Percentiles rank a stretch among this genome's conserved stretches.
phyloP scores from a whole-genome alignment of 208 protist genomes.

The Endotrypanum monterogeii region DNA sequence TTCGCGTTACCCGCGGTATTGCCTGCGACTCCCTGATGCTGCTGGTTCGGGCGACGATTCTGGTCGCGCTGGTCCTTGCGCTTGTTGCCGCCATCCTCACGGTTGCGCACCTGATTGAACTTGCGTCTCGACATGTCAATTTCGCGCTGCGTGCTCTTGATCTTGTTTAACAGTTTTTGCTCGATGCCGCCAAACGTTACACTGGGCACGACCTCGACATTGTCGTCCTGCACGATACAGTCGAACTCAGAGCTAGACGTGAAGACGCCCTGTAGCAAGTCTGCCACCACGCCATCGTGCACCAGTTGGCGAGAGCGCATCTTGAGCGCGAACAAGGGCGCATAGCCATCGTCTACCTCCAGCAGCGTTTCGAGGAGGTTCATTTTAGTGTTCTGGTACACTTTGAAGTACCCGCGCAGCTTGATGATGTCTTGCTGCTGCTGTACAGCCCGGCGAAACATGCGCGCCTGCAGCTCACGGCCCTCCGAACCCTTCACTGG shows the following conservation, averaged over 20 bases:
- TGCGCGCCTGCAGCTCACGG: conserved; percentile 86
- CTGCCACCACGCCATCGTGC: conserved; percentile 78
- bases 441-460: conserved; percentile 89
- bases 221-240: conserved; percentile 81
- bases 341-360: conserved; percentile 80
- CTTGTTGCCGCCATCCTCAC: conserved; percentile 34
- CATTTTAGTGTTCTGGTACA: conserved; percentile 89
- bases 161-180: conserved; percentile 73
- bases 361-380: conserved; percentile 79
- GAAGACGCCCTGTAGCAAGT: conserved; percentile 77
- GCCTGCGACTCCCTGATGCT: not conserved
- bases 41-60: conserved; percentile 33
- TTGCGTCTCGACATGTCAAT: conserved; percentile 46
- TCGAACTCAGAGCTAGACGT: conserved; percentile 78
- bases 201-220: conserved; percentile 82
- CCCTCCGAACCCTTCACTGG: conserved; percentile 80
- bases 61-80: conserved; percentile 34
- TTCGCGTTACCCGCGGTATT: not conserved
- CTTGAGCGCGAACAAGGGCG: conserved; percentile 86
- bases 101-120: conserved; percentile 40
- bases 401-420: conserved; percentile 88
- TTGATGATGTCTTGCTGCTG: conserved; percentile 90
- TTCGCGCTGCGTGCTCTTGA: conserved; percentile 65
- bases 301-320: conserved; percentile 85
- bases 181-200: conserved; percentile 75